phyloP scores from a whole-genome alignment of 169 alveolate species.

The Plasmodium chabaudi region DNA sequence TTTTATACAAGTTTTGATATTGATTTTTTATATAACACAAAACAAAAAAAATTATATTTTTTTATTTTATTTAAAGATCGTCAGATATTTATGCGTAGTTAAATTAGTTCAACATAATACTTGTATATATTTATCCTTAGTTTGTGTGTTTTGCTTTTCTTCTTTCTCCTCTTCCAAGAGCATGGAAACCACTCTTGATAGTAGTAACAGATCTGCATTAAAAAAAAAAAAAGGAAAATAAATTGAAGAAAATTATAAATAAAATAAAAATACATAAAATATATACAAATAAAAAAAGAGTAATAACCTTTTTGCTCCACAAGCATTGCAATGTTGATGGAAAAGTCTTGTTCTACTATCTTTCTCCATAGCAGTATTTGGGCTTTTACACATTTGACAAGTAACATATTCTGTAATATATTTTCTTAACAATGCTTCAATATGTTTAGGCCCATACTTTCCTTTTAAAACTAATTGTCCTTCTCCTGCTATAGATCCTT shows the following conservation, averaged over 20 bases:
- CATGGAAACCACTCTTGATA: conserved; percentile 95
- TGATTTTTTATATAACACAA: background rate
- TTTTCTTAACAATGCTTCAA: conserved; percentile 92
- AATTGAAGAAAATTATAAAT: background rate
- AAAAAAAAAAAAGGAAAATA: background rate
- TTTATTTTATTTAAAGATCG: background rate
- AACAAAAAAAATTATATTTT: background rate
- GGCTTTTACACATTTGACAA: conserved; percentile 95
- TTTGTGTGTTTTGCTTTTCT: conserved; percentile 89
- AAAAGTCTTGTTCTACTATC: conserved; percentile 93
- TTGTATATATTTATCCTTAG: conserved; percentile 6
- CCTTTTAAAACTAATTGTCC: conserved; percentile 96
- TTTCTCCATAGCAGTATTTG: conserved; percentile 92
- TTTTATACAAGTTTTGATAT: background rate
- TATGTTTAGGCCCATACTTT: conserved; percentile 93
- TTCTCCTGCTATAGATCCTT: conserved; percentile 94
- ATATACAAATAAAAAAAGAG: conserved; percentile 1
- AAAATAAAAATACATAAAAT: background rate
- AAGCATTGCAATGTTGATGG: conserved; percentile 93
- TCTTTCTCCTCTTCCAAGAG: conserved; percentile 94
- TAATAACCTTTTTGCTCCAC: conserved; percentile 92
- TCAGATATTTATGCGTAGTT: background rate
- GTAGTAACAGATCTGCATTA: conserved; percentile 91
- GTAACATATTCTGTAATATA: conserved; percentile 95
- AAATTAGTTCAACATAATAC: background rate